Conservation (phyloP, 208 protist species). For the Endotrypanum monterogeii region DNA sequence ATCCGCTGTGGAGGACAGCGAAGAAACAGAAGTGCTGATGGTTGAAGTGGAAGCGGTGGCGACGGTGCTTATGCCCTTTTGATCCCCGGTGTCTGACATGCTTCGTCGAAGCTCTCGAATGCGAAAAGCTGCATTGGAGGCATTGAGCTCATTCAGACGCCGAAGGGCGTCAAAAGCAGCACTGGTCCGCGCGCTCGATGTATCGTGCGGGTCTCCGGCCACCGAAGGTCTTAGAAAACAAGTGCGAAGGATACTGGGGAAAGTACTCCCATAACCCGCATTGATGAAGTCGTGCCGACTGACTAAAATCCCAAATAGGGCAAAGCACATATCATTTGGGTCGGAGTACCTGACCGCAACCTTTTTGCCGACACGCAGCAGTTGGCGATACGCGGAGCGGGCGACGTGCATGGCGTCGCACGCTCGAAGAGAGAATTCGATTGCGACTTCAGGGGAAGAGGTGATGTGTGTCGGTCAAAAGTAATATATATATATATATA, state of each 20-base stretch:
- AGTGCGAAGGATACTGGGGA: conserved; percentile 41
- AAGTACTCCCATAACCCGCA: conserved; percentile 65
- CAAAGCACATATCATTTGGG: conserved; percentile 68
- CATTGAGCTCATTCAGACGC: conserved; percentile 49
- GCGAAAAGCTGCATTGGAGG: conserved; percentile 22
- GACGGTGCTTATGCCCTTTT: not conserved
- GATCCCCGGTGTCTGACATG: conserved; percentile 17
- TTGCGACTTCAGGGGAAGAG: not conserved
- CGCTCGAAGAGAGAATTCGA: not conserved
- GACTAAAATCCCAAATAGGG: conserved; percentile 68
- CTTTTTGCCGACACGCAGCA: conserved; percentile 49
- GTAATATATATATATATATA: too few relatives aligned
- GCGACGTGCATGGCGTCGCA: conserved; percentile 59
- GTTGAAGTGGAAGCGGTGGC: conserved; percentile 4
- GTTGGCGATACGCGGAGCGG: conserved; percentile 67
- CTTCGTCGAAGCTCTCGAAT: conserved; percentile 28
- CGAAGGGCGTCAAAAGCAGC: conserved; percentile 68
- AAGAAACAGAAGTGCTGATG: not conserved
- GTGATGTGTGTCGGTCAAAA: not conserved
- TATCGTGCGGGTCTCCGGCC: conserved; percentile 46
- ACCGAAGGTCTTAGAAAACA: conserved; percentile 65
- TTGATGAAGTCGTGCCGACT: conserved; percentile 60
- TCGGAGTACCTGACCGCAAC: conserved; percentile 42
- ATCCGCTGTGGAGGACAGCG: not conserved
- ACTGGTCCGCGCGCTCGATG: conserved; percentile 35